Percentiles rank a stretch among this genome's conserved stretches.
Evolutionary conservation across 768 basidiomycete species (phyloP).

Genomic region (Hysterangium stoloniferum): DNA sequence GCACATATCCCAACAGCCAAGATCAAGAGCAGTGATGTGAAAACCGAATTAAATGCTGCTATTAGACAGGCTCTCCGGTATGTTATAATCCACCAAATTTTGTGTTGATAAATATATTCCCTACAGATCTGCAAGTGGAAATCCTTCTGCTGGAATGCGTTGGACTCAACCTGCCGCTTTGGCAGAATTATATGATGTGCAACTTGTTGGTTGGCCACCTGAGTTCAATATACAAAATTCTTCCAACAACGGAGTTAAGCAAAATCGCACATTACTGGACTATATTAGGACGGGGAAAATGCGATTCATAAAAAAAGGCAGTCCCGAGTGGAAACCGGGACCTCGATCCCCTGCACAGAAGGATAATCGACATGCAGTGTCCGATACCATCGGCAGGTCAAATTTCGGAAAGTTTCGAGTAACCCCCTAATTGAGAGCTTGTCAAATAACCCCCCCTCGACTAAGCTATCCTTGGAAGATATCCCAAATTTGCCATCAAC

Average conservation of each 20-base stretch:
- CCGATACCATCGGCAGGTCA: too few relatives aligned
- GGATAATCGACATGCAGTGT: too few relatives aligned
- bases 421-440: too few relatives aligned
- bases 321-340: background rate
- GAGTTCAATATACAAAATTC: constrained; percentile 54
- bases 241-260: constrained; percentile 25
- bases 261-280: constrained; percentile 5
- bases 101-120: background rate
- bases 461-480: too few relatives aligned
- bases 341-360: too few relatives aligned
- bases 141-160: constrained; percentile 66
- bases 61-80: constrained; percentile 52
- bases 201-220: constrained; percentile 56
- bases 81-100: too few relatives aligned
- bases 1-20: constrained; percentile 18
- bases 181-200: constrained; percentile 44
- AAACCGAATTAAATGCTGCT: constrained; percentile 47
- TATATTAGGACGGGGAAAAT: background rate
- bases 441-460: too few relatives aligned
- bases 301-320: background rate
- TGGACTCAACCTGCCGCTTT: constrained; percentile 62
- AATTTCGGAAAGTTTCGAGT: too few relatives aligned
- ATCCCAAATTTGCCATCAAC: too few relatives aligned
- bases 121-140: constrained; percentile 44
- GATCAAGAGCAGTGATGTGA: constrained; percentile 25